phyloP scores from a whole-genome alignment of 1,139 yeast genomes.

The Petasospora fabianii region DNA sequence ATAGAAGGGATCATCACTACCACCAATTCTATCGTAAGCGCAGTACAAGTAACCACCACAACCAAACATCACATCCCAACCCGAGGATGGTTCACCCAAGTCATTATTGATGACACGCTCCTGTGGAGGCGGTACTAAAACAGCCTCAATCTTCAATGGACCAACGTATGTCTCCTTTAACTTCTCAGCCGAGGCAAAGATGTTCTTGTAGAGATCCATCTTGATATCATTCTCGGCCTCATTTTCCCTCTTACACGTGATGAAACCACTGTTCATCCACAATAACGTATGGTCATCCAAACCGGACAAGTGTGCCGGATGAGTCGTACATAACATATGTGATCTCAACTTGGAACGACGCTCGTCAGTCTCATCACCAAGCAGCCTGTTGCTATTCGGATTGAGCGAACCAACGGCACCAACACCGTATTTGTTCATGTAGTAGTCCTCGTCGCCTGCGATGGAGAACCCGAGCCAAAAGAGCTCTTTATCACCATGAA shows the following conservation, averaged over 20 bases:
- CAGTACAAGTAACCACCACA: conserved; percentile 45
- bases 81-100: conserved; percentile 31
- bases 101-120: conserved; percentile 27
- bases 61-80: conserved; percentile 34
- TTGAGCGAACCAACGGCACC: conserved; percentile 33
- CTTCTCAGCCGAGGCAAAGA: conserved; percentile 24
- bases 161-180: conserved; percentile 25
- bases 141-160: conserved; percentile 30
- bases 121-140: conserved; percentile 34
- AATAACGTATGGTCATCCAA: conserved; percentile 40
- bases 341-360: conserved; percentile 30
- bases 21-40: conserved; percentile 43
- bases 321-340: conserved; percentile 46
- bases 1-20: conserved; percentile 28
- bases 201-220: conserved; percentile 30
- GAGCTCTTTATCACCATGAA: conserved; percentile 56
- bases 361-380: conserved; percentile 29
- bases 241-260: conserved; percentile 46
- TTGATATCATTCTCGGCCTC: conserved; percentile 27
- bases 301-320: conserved; percentile 47
- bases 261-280: conserved; percentile 57
- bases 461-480: conserved; percentile 45
- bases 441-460: conserved; percentile 25
- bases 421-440: conserved; percentile 24
- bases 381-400: conserved; percentile 27